Conservation (phyloP, 2,329 filamentous ascomycete genomes). For the Colletotrichum phormii region DNA sequence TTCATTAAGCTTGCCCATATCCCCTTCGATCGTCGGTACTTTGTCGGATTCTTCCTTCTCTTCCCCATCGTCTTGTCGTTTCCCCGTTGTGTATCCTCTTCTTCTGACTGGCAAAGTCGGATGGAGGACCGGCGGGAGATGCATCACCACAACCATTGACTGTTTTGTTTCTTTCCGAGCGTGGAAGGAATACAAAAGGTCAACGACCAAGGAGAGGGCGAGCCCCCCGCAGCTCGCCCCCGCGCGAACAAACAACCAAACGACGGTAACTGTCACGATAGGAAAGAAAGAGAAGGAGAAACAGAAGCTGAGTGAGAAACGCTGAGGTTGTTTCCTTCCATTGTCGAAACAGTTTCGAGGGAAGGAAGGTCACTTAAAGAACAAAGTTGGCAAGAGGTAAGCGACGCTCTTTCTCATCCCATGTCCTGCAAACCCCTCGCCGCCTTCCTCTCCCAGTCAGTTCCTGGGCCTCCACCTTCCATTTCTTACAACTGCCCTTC, state of each 20-base stretch:
- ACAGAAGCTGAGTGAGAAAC: neutral
- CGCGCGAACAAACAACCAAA: neutral
- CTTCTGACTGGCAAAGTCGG: conserved; percentile 4
- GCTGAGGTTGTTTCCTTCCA: too few species aligned
- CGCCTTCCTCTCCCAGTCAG: neutral
- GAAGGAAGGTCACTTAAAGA: neutral
- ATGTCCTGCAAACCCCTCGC: neutral
- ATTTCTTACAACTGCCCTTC: neutral
- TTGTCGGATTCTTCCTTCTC: neutral
- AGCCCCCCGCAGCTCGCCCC: neutral
- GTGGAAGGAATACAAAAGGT: neutral
- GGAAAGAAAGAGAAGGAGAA: neutral
- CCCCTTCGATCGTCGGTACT: neutral
- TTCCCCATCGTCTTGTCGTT: neutral
- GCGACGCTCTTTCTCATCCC: neutral
- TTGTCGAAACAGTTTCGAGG: neutral
- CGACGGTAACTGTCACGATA: neutral
- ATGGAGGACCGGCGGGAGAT: conserved; percentile 13
- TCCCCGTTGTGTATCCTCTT: neutral
- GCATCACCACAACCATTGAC: conserved; percentile 2
- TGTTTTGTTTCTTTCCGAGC: conserved; percentile 1
- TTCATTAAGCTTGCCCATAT: conserved; percentile 16
- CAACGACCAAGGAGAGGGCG: neutral
- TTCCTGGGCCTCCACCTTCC: neutral
- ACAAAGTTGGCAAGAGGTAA: neutral